Evolutionary conservation across 2,329 filamentous ascomycete genomes (phyloP).

Genomic region (Lachnellula arida): DNA sequence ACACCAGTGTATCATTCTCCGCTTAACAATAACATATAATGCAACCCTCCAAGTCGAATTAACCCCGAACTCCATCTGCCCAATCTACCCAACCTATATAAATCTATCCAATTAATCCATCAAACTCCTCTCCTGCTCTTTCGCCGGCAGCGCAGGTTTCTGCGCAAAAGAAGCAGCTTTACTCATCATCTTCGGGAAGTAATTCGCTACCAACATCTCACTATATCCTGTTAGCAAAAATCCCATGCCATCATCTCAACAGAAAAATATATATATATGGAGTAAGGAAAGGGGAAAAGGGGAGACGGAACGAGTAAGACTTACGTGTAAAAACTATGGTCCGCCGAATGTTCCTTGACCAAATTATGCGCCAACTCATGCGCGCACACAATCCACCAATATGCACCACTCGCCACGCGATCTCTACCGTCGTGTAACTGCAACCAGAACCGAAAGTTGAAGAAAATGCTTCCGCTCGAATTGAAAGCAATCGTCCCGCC

Average conservation of each 20-base stretch:
- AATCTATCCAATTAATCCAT: background rate
- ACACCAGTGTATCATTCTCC: no score
- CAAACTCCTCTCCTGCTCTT: background rate
- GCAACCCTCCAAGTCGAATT: no score
- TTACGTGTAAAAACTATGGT: conserved; percentile 79
- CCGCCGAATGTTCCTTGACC: conserved; percentile 68
- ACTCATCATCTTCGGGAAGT: conserved; percentile 64
- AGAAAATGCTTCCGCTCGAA: conserved; percentile 79
- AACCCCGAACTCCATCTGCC: no score
- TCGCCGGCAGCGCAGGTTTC: background rate
- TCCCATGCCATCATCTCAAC: background rate
- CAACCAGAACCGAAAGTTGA: conserved; percentile 83
- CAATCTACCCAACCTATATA: no score
- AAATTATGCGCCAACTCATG: conserved; percentile 96
- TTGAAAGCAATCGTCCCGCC: conserved; percentile 93
- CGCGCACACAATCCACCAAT: conserved; percentile 95
- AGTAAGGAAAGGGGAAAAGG: background rate
- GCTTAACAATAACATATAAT: no score
- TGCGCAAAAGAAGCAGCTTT: conserved; percentile 19
- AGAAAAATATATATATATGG: background rate
- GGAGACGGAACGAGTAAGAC: conserved; percentile 20
- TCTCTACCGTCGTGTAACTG: conserved; percentile 61
- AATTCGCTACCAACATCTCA: conserved; percentile 73
- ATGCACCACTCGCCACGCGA: conserved; percentile 54
- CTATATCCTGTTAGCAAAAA: conserved; percentile 35